Conservation (phyloP, 768 basidiomycete genomes). For the Pulveroboletus sp. region DNA sequence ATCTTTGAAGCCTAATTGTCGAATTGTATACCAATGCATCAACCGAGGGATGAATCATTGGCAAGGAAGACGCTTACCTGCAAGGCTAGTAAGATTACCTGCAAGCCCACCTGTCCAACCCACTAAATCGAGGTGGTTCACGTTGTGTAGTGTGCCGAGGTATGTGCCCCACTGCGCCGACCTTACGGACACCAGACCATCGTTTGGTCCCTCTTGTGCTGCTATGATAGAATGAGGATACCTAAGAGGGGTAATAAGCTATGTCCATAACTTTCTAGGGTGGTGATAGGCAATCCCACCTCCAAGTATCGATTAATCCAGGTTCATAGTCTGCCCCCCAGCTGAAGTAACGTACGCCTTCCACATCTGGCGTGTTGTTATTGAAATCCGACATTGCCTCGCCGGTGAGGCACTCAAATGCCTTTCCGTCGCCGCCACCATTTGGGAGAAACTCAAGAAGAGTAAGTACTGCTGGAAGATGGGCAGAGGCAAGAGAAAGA, state of each 20-base stretch:
- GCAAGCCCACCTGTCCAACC: slow-evolving; percentile 67
- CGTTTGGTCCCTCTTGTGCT: slow-evolving; percentile 88
- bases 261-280: background rate
- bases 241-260: slow-evolving; percentile 9
- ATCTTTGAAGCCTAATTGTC: slow-evolving; percentile 50
- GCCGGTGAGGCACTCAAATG: slow-evolving; percentile 83
- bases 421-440: slow-evolving; percentile 91
- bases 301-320: slow-evolving; percentile 88
- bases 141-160: slow-evolving; percentile 84
- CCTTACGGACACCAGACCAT: slow-evolving; percentile 86
- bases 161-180: slow-evolving; percentile 95
- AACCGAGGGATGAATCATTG: background rate
- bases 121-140: slow-evolving; percentile 89
- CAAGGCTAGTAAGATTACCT: slow-evolving; percentile 23
- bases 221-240: slow-evolving; percentile 79
- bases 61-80: slow-evolving; percentile 7
- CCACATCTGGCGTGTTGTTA: slow-evolving; percentile 72
- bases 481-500: slow-evolving; percentile 60
- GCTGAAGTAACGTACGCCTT: slow-evolving; percentile 82
- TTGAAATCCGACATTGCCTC: slow-evolving; percentile 90
- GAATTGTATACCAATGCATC: background rate
- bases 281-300: slow-evolving; percentile 29
- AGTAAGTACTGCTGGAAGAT: slow-evolving; percentile 65
- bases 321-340: slow-evolving; percentile 94
- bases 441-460: slow-evolving; percentile 83